Evolutionary conservation across 2,329 filamentous ascomycete genomes (phyloP).

Genomic region (Endoconidiophora polonica): DNA sequence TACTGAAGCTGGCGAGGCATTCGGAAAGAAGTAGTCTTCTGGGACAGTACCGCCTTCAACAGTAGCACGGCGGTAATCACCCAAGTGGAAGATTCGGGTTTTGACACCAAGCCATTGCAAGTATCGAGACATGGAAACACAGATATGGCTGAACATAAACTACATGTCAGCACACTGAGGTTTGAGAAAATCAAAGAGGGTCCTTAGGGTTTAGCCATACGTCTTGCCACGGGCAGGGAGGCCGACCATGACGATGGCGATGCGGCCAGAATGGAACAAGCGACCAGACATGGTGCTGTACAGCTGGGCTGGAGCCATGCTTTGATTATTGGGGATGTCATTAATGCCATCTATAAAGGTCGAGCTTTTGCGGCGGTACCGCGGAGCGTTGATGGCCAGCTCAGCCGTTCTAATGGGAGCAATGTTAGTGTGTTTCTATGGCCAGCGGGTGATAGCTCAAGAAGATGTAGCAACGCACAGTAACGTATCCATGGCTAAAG

Average conservation of each 20-base stretch:
- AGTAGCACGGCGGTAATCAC: slow-evolving; percentile 87
- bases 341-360: slow-evolving; percentile 97
- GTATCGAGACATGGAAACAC: slow-evolving; percentile 86
- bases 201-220: slow-evolving; percentile 22
- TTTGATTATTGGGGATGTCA: slow-evolving; percentile 63
- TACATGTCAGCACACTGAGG: not conserved
- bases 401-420: slow-evolving; percentile 54
- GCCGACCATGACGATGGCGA: slow-evolving; percentile 93
- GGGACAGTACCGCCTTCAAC: slow-evolving; percentile 72
- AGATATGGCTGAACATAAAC: slow-evolving; percentile 52
- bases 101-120: slow-evolving; percentile 95
- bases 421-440: slow-evolving; percentile 12
- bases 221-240: slow-evolving; percentile 92
- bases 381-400: slow-evolving; percentile 76
- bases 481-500: slow-evolving; percentile 14
- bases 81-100: slow-evolving; percentile 91
- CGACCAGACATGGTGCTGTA: slow-evolving; percentile 97
- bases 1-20: slow-evolving; percentile 84
- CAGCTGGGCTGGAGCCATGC: slow-evolving; percentile 86
- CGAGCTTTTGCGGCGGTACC: slow-evolving; percentile 81
- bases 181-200: not conserved
- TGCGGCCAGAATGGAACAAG: slow-evolving; percentile 90
- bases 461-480: slow-evolving; percentile 11
- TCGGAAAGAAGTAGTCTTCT: slow-evolving; percentile 94
- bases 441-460: not conserved